Percentiles rank a stretch among this genome's conserved stretches.
These are phyloP conservation scores for Vaccinium vitisidaea DNA, from an alignment of 148 eudicot species.

Conservation along the genomic window DNA sequence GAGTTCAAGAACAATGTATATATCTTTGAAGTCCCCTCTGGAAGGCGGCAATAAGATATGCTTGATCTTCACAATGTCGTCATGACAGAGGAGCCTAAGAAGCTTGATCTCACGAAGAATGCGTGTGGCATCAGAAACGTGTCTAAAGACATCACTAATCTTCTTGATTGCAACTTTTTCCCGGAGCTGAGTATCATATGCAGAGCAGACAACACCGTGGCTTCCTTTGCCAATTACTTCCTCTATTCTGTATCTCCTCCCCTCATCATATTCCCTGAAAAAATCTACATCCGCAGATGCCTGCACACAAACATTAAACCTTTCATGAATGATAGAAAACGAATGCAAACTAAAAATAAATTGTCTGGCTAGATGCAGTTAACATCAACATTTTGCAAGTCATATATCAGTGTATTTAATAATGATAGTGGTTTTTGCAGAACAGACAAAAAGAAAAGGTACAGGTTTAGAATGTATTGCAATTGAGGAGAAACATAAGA, in stretches of 20 bases:
- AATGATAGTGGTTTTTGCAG: too few species aligned
- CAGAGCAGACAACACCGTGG: background rate
- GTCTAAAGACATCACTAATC: slow-evolving; percentile 4
- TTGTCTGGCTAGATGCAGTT: background rate
- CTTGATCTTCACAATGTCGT: background rate
- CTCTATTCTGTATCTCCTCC: background rate
- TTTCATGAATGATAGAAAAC: background rate
- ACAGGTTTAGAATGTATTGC: too few species aligned
- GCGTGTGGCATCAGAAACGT: slow-evolving; percentile 9
- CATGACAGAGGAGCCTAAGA: slow-evolving; percentile 1
- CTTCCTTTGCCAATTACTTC: slow-evolving; percentile 7
- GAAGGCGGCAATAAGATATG: slow-evolving; percentile 7
- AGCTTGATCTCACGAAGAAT: slow-evolving; percentile 7
- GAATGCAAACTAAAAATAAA: background rate
- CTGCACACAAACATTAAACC: background rate
- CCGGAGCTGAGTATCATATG: background rate
- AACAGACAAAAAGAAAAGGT: too few species aligned
- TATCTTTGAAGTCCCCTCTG: background rate
- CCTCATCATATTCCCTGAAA: background rate
- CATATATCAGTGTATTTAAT: background rate
- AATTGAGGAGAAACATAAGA: too few species aligned
- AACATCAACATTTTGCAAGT: background rate
- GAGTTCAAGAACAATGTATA: background rate
- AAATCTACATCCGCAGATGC: slow-evolving; percentile 1
- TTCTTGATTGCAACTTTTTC: slow-evolving; percentile 6